phyloP scores from a whole-genome alignment of 2,329 filamentous ascomycete species.

The Claviceps capensis region DNA sequence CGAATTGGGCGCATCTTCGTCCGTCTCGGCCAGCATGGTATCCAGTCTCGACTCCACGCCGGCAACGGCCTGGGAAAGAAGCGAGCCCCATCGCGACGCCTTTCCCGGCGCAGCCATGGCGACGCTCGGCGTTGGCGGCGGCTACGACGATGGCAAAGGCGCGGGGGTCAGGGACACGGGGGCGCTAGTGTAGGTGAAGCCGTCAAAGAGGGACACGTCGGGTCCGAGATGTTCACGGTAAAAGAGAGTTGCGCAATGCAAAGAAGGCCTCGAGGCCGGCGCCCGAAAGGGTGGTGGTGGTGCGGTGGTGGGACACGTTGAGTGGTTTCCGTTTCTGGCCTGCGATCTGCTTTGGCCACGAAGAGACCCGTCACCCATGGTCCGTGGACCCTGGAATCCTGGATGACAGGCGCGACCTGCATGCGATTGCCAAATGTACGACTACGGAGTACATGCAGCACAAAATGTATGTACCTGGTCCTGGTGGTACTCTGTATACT shows the following conservation, averaged over 20 bases:
- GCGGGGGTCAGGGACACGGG: background rate
- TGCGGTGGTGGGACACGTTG: too few relatives aligned
- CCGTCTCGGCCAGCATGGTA: conserved; percentile 74
- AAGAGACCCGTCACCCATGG: too few relatives aligned
- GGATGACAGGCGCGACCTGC: too few relatives aligned
- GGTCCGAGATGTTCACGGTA: background rate
- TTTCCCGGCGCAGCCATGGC: conserved; percentile 37
- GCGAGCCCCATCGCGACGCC: conserved; percentile 53
- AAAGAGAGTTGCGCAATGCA: background rate
- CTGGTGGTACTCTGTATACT: too few relatives aligned
- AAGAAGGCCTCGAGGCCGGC: background rate
- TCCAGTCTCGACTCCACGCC: conserved; percentile 89
- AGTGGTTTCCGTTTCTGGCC: too few relatives aligned
- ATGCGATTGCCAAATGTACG: too few relatives aligned
- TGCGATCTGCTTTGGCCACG: too few relatives aligned
- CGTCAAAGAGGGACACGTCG: background rate
- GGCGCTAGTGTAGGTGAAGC: background rate
- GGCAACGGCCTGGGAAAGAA: conserved; percentile 81
- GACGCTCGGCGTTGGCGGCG: conserved; percentile 1
- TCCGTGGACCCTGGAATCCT: too few relatives aligned
- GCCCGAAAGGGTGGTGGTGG: background rate
- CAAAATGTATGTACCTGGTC: too few relatives aligned
- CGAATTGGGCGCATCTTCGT: conserved; percentile 25
- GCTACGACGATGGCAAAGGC: background rate
- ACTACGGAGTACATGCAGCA: too few relatives aligned